Evolutionary conservation across 129 eudicot species (phyloP).

Genomic region (Pseudognaphalium luteoalbum): DNA sequence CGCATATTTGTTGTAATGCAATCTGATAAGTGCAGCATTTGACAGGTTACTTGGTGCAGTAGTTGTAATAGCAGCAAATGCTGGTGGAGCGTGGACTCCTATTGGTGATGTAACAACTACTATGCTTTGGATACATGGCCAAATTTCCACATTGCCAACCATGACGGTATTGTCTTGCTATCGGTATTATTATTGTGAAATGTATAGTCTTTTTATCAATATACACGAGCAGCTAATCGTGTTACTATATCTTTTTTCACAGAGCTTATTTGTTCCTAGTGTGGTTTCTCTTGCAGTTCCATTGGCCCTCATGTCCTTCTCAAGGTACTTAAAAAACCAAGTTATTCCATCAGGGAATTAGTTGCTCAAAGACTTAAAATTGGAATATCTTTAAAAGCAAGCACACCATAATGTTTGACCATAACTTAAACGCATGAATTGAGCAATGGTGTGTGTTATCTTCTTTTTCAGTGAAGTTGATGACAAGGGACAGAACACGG

Average conservation of each 20-base stretch:
- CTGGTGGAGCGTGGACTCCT: constrained; percentile 99
- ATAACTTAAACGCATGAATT: background rate
- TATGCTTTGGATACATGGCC: constrained; percentile 99
- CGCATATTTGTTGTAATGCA: background rate
- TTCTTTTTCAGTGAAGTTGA: constrained; percentile 66
- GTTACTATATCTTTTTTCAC: constrained; percentile 24
- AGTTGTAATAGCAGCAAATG: constrained; percentile 95
- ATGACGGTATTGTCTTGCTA: constrained; percentile 58
- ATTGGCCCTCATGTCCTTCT: constrained; percentile 86
- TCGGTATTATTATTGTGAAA: background rate
- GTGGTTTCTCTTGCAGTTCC: constrained; percentile 89
- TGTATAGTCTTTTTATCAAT: background rate
- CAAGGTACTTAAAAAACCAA: constrained; percentile 54
- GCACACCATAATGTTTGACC: background rate
- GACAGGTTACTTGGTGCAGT: constrained; percentile 92
- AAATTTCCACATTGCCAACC: constrained; percentile 84
- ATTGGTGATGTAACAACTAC: constrained; percentile 99
- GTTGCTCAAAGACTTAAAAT: constrained; percentile 11
- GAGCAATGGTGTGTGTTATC: constrained; percentile 11
- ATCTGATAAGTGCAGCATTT: constrained; percentile 19
- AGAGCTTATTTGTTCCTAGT: constrained; percentile 73
- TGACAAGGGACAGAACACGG: constrained; percentile 63
- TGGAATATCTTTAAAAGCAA: background rate
- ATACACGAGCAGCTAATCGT: background rate
- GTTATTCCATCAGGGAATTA: background rate